A percentile compares a stretch with the other conserved stretches of the same genome.
These are phyloP conservation scores for Sporisorium iseilematis-ciliati DNA, from an alignment of 1,284 basidiomycete species.

Conservation along the genomic window DNA sequence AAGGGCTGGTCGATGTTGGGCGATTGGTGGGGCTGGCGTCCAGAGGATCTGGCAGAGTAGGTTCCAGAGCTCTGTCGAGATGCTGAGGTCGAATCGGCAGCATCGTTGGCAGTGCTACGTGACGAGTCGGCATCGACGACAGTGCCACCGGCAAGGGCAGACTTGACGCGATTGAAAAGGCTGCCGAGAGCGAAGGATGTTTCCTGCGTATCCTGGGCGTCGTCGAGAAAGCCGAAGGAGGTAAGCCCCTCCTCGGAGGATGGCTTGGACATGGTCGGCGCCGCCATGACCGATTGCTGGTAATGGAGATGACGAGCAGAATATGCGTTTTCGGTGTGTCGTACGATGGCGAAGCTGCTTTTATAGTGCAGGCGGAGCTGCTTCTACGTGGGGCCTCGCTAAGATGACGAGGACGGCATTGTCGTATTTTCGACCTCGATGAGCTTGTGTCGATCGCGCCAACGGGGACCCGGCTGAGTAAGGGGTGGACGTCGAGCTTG, in stretches of 20 bases:
- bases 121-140: conserved; percentile 8
- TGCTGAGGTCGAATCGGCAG: conserved; percentile 9
- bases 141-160: conserved; percentile 47
- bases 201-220: conserved; percentile 52
- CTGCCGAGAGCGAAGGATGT: conserved; percentile 55
- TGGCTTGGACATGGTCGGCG: not conserved
- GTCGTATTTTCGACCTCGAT: not conserved
- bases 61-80: conserved; percentile 28
- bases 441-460: not conserved
- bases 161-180: conserved; percentile 63
- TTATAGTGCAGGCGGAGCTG: not conserved
- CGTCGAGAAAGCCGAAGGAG: conserved; percentile 64
- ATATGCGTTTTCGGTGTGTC: not conserved
- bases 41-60: conserved; percentile 22
- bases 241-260: conserved; percentile 29
- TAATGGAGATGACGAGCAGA: not conserved
- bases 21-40: conserved; percentile 7
- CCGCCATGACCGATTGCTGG: conserved; percentile 7
- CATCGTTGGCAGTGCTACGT: not conserved
- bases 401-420: not conserved
- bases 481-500: not conserved
- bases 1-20: conserved; percentile 2
- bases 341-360: not conserved
- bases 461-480: not conserved
- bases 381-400: not conserved